These are phyloP conservation scores for Urtica urens DNA, from an alignment of 306 rosid species.

Conservation along the genomic window DNA sequence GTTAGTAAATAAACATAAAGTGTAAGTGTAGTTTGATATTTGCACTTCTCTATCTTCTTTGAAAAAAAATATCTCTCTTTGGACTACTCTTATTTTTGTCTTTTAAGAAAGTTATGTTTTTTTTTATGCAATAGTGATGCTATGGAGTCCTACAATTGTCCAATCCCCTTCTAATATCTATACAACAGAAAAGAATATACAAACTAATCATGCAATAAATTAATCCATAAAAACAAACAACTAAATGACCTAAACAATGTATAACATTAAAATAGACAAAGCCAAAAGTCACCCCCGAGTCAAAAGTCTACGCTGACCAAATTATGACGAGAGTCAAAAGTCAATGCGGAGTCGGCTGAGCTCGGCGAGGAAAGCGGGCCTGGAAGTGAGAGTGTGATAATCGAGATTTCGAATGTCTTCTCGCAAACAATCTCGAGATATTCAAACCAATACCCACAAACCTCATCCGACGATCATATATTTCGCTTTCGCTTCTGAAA, in stretches of 20 bases:
- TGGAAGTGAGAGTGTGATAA: slow-evolving; percentile 57
- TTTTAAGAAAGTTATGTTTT: no score
- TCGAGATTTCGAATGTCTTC: slow-evolving; percentile 90
- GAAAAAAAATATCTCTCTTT: no score
- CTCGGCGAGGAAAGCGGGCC: slow-evolving; percentile 81
- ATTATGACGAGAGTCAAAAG: no score
- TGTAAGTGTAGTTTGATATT: no score
- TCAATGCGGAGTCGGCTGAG: slow-evolving; percentile 57
- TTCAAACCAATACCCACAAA: slow-evolving; percentile 82
- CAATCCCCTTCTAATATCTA: slow-evolving; percentile 32
- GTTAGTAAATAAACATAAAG: no score
- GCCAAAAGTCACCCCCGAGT: no score
- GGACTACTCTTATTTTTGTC: no score
- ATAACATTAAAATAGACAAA: slow-evolving; percentile 7
- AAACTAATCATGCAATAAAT: slow-evolving; percentile 14
- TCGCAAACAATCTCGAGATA: slow-evolving; percentile 76
- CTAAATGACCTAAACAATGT: slow-evolving; percentile 13
- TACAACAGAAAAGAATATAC: slow-evolving; percentile 69
- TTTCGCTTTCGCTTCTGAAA: slow-evolving; percentile 76
- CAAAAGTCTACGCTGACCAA: no score
- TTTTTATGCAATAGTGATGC: no score
- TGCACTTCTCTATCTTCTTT: no score
- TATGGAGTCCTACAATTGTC: no score
- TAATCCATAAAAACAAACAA: slow-evolving; percentile 18
- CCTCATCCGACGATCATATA: slow-evolving; percentile 90